Percentiles rank a stretch among this genome's conserved stretches.
These are phyloP conservation scores for Ceratocystis variospora DNA, from an alignment of 2,329 filamentous ascomycete species.

Conservation along the genomic window DNA sequence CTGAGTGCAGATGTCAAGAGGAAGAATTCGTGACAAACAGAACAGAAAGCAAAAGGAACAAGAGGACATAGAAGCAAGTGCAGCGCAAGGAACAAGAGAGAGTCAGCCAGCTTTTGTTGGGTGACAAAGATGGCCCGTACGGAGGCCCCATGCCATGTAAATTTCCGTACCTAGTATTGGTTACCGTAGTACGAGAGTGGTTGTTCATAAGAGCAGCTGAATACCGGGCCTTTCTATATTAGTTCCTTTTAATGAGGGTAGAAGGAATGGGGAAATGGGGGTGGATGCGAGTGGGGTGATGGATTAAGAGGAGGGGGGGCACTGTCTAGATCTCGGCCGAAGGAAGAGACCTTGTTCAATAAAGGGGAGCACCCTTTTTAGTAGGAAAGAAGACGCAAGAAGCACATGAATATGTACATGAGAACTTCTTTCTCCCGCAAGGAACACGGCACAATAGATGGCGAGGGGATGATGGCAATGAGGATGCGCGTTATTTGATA, in stretches of 20 bases:
- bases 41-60: too few species aligned
- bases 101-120: neutral
- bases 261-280: neutral
- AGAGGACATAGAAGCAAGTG: neutral
- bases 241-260: conserved; percentile 1
- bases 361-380: neutral
- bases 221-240: neutral
- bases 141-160: neutral
- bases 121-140: neutral
- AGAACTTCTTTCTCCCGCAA: neutral
- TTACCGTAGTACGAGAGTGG: neutral
- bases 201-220: conserved; percentile 2
- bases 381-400: neutral
- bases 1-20: neutral
- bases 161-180: neutral
- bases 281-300: neutral
- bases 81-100: neutral
- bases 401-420: neutral
- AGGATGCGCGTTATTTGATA: too few species aligned
- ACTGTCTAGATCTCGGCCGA: neutral
- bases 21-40: neutral
- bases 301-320: neutral
- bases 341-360: neutral
- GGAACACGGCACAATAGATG: neutral
- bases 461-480: neutral